These are phyloP conservation scores for Lactuca sativa DNA, from an alignment of 129 eudicot species.

Conservation along the genomic window DNA sequence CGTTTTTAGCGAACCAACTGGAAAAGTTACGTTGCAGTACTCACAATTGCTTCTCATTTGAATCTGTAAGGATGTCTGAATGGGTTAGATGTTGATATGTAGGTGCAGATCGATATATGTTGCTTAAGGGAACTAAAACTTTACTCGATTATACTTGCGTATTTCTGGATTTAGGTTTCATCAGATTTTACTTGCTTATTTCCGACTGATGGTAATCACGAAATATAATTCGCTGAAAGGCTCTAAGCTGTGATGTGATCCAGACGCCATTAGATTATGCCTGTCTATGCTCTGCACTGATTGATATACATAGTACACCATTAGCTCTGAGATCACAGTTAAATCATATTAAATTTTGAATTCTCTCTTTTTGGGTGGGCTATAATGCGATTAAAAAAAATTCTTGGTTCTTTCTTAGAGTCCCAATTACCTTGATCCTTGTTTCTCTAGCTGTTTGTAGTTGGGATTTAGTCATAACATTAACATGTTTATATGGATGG, in stretches of 20 bases:
- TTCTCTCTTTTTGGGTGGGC: background rate
- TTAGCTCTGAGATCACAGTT: no score
- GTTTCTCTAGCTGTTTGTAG: background rate
- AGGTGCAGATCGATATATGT: background rate
- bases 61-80: background rate
- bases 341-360: background rate
- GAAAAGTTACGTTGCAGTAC: background rate
- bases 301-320: no score
- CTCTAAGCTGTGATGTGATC: constrained; percentile 3
- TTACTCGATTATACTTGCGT: background rate
- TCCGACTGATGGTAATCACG: no score
- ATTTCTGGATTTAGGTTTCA: no score
- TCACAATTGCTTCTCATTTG: background rate
- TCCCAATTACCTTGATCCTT: background rate
- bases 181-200: no score
- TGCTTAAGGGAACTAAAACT: no score
- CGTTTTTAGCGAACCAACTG: constrained; percentile 11
- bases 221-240: no score
- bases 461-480: background rate
- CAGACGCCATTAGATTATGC: background rate
- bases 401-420: no score
- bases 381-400: background rate
- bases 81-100: background rate
- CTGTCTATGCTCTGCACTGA: background rate
- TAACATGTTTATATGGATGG: constrained; percentile 15